A percentile compares a stretch with the other conserved stretches of the same genome.
Conservation (phyloP, 1,139 yeast species). For the Lodderomyces margitis region DNA sequence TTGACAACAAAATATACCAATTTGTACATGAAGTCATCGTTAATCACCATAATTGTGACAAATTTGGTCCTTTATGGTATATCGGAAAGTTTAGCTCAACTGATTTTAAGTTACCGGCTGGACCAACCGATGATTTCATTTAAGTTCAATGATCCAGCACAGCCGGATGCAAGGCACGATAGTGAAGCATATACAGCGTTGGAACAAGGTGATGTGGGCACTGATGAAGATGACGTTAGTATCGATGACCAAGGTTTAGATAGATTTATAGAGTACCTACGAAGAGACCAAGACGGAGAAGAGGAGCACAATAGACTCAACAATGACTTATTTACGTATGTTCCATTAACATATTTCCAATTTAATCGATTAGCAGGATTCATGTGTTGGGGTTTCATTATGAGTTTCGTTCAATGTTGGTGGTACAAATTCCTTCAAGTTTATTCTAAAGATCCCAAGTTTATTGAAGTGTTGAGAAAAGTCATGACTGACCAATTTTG, state of each 20-base stretch:
- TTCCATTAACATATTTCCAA: slow-evolving; percentile 46
- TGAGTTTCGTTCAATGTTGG: slow-evolving; percentile 80
- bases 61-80: slow-evolving; percentile 81
- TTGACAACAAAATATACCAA: slow-evolving; percentile 58
- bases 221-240: slow-evolving; percentile 23
- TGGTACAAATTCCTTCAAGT: slow-evolving; percentile 89
- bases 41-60: slow-evolving; percentile 78
- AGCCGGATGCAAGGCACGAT: neutral
- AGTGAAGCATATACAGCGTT: neutral
- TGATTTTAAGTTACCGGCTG: slow-evolving; percentile 42
- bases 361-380: slow-evolving; percentile 76
- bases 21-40: slow-evolving; percentile 64
- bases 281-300: slow-evolving; percentile 20
- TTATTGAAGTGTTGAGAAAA: slow-evolving; percentile 79
- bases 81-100: slow-evolving; percentile 88
- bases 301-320: slow-evolving; percentile 4
- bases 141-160: slow-evolving; percentile 18
- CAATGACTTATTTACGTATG: slow-evolving; percentile 7
- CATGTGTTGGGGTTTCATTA: slow-evolving; percentile 81
- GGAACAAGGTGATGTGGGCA: slow-evolving; percentile 2
- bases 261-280: slow-evolving; percentile 38
- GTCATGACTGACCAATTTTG: slow-evolving; percentile 87
- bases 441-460: slow-evolving; percentile 76
- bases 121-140: slow-evolving; percentile 24
- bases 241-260: slow-evolving; percentile 25